A percentile compares a stretch with the other conserved stretches of the same genome.
Conservation (phyloP, 768 basidiomycete genomes). For the Russula abietina region DNA sequence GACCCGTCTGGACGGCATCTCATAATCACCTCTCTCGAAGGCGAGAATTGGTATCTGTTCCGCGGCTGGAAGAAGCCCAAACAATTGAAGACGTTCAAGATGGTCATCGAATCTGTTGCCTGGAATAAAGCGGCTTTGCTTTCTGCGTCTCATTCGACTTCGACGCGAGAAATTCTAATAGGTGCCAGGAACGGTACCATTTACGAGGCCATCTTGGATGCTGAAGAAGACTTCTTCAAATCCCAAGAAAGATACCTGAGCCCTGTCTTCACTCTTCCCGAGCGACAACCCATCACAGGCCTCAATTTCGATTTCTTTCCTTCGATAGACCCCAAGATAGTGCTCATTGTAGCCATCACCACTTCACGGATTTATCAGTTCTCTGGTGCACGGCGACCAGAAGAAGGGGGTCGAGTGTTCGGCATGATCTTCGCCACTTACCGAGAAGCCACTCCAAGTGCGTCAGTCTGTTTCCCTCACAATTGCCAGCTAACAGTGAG, state of each 20-base stretch:
- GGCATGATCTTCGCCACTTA: constrained; percentile 67
- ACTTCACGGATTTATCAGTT: constrained; percentile 89
- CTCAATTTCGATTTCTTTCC: constrained; percentile 76
- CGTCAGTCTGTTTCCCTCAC: constrained; percentile 29
- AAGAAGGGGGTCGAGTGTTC: constrained; percentile 74
- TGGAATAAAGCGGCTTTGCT: constrained; percentile 77
- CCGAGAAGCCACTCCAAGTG: constrained; percentile 76
- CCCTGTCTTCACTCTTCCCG: constrained; percentile 68
- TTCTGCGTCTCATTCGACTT: constrained; percentile 59
- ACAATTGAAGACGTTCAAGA: constrained; percentile 72
- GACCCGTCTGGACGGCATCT: constrained; percentile 93
- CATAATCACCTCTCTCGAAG: constrained; percentile 75
- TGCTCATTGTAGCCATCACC: constrained; percentile 77
- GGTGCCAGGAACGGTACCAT: constrained; percentile 81
- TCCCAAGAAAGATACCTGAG: constrained; percentile 77
- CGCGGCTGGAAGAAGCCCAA: constrained; percentile 76
- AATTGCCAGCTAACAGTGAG: constrained; percentile 26
- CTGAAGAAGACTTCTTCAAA: constrained; percentile 89
- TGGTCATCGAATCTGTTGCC: constrained; percentile 84
- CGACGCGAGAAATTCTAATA: constrained; percentile 80
- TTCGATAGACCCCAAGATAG: constrained; percentile 52
- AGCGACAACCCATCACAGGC: constrained; percentile 78
- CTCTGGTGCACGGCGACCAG: constrained; percentile 57
- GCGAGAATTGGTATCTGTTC: constrained; percentile 92
- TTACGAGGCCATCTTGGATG: constrained; percentile 84